These are phyloP conservation scores for Gilbertella persicaria DNA, from an alignment of 371 early-diverging fungal species.

Conservation along the genomic window DNA sequence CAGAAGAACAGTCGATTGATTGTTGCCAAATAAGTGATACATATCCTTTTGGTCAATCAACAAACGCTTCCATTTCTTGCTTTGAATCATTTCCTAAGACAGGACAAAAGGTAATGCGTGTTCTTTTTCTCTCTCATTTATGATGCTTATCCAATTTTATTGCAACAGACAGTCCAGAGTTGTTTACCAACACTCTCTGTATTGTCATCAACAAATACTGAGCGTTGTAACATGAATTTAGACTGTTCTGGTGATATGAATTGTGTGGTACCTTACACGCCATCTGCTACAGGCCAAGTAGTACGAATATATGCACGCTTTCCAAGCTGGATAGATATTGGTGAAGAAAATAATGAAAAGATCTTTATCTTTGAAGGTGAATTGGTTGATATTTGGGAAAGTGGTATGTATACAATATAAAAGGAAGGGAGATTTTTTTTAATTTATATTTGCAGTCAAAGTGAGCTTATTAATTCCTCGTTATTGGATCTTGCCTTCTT, in stretches of 20 bases:
- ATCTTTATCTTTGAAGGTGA: conserved; percentile 59
- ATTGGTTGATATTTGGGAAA: conserved; percentile 62
- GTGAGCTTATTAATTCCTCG: conserved; percentile 63
- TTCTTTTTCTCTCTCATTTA: background rate
- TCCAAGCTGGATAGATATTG: conserved; percentile 39
- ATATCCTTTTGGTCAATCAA: conserved; percentile 56
- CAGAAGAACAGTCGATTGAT: conserved; percentile 21
- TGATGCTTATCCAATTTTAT: background rate
- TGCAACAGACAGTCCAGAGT: conserved; percentile 7
- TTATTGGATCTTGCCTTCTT: conserved; percentile 58
- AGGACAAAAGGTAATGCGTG: conserved; percentile 1
- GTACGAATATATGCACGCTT: conserved; percentile 52
- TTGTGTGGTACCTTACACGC: conserved; percentile 66
- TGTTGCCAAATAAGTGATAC: conserved; percentile 57
- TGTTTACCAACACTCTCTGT: conserved; percentile 45
- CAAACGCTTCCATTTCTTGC: conserved; percentile 49
- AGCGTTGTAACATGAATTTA: conserved; percentile 36
- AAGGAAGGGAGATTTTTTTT: background rate
- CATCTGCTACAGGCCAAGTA: conserved; percentile 53
- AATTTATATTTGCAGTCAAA: conserved; percentile 46
- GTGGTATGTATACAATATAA: conserved; percentile 32
- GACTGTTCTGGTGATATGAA: conserved; percentile 30
- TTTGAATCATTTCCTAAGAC: conserved; percentile 38
- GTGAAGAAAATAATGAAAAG: conserved; percentile 28
- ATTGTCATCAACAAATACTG: conserved; percentile 28